These are phyloP conservation scores for Penicillium psychrosexuale DNA, from an alignment of 2,329 filamentous ascomycete species.

Conservation along the genomic window DNA sequence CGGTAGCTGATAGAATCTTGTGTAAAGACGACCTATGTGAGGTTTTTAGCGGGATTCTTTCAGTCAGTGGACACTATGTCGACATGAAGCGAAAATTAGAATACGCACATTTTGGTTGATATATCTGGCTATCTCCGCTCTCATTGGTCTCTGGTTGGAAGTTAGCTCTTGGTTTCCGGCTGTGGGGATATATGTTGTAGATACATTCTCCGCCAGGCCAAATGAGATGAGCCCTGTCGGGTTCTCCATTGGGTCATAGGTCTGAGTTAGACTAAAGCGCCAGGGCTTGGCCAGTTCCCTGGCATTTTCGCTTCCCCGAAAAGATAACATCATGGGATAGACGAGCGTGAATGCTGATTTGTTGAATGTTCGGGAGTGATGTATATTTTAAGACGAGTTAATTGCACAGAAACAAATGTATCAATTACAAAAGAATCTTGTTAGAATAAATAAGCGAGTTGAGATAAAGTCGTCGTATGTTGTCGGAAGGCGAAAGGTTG, in stretches of 20 bases:
- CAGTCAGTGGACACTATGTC: neutral
- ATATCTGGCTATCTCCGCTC: conserved; percentile 39
- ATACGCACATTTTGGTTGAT: conserved; percentile 35
- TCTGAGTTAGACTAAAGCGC: conserved; percentile 26
- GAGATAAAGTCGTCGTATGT: too few species aligned
- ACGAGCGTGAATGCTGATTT: neutral
- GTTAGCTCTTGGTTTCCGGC: neutral
- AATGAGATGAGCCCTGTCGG: conserved; percentile 36
- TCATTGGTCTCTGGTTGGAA: conserved; percentile 33
- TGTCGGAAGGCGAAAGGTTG: too few species aligned
- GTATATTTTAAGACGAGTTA: neutral
- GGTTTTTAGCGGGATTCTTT: neutral
- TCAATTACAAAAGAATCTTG: too few species aligned
- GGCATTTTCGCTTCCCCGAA: conserved; percentile 24
- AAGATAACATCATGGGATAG: conserved; percentile 27
- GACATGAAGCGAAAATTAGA: neutral
- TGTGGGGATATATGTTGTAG: neutral
- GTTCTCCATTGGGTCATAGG: conserved; percentile 30
- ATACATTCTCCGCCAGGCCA: conserved; percentile 38
- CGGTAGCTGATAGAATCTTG: conserved; percentile 42
- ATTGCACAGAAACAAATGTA: too few species aligned
- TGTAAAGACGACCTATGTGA: conserved; percentile 30
- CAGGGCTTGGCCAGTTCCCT: conserved; percentile 24
- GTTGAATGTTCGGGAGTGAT: neutral
- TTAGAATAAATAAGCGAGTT: too few species aligned